These are phyloP conservation scores for Neurospora sublineolata DNA, from an alignment of 495 filamentous ascomycete genomes.

Conservation along the genomic window DNA sequence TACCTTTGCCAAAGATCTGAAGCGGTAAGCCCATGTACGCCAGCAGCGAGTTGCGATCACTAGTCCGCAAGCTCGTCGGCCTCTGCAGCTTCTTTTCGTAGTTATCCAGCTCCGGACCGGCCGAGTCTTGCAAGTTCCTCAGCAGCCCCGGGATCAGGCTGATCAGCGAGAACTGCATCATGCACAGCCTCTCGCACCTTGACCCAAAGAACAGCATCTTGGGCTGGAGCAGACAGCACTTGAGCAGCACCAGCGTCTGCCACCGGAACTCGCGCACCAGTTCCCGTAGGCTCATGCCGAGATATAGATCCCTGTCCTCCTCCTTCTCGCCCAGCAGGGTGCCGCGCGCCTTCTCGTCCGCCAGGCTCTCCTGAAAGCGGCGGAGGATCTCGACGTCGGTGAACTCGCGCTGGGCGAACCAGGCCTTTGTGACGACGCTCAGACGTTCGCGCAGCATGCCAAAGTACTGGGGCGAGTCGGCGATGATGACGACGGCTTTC, in stretches of 20 bases:
- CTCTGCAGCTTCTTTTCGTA: constrained; percentile 65
- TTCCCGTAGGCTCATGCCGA: constrained; percentile 85
- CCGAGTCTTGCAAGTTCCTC: constrained; percentile 75
- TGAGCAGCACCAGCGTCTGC: constrained; percentile 88
- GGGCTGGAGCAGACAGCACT: constrained; percentile 83
- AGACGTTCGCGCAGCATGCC: constrained; percentile 73
- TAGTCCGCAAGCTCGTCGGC: constrained; percentile 81
- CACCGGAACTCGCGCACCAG: constrained; percentile 87
- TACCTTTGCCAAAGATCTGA: constrained; percentile 93
- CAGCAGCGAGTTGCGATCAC: constrained; percentile 80
- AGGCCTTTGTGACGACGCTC: constrained; percentile 80
- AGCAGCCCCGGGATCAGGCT: constrained; percentile 88
- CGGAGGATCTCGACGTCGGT: constrained; percentile 42
- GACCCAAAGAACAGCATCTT: constrained; percentile 99
- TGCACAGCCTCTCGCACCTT: constrained; percentile 85
- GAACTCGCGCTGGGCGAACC: constrained; percentile 90
- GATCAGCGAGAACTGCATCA: constrained; percentile 94
- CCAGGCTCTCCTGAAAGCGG: constrained; percentile 84
- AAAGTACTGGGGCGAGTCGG: constrained; percentile 73
- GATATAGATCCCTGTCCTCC: constrained; percentile 69
- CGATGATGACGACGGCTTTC: constrained; percentile 96
- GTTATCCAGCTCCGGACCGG: constrained; percentile 76
- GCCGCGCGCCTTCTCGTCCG: constrained; percentile 47
- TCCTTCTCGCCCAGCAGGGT: constrained; percentile 46
- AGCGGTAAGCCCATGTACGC: constrained; percentile 89